These are phyloP conservation scores for Golubevia pallescens DNA, from an alignment of 1,284 basidiomycete genomes.

Conservation along the genomic window DNA sequence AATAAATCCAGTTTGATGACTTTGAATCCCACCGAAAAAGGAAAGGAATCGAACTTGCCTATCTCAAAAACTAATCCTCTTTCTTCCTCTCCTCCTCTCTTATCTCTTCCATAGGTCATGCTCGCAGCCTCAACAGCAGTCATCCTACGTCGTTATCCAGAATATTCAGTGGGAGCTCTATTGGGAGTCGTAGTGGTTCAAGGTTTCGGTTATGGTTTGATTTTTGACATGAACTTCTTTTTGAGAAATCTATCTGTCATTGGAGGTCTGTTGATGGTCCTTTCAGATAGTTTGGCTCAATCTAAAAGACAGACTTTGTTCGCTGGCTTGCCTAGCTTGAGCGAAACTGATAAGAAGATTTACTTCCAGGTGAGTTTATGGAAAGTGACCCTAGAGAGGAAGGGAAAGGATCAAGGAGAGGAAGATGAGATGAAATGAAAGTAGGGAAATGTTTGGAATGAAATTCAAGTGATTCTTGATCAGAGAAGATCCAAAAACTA, in stretches of 20 bases:
- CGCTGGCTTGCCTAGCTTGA: constrained; percentile 83
- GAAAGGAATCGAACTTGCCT: neutral
- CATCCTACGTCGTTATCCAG: constrained; percentile 84
- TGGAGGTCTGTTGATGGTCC: constrained; percentile 94
- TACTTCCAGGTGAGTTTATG: constrained; percentile 67
- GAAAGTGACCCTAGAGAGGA: no score
- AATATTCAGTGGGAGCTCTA: constrained; percentile 86
- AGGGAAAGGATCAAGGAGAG: no score
- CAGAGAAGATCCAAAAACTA: no score
- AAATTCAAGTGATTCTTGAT: no score
- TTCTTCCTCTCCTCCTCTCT: neutral
- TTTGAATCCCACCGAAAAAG: no score
- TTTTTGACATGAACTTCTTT: constrained; percentile 99
- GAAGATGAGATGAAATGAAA: no score
- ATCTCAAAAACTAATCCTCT: neutral
- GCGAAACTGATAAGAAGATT: constrained; percentile 96
- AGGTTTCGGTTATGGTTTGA: constrained; percentile 88
- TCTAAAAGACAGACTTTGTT: constrained; percentile 78
- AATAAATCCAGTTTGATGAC: no score
- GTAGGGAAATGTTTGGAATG: no score
- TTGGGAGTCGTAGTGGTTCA: constrained; percentile 91
- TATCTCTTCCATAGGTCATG: constrained; percentile 69
- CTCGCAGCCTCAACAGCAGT: constrained; percentile 82
- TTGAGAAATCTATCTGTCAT: constrained; percentile 91
- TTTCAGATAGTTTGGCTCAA: constrained; percentile 85